Base-by-base conservation (phyloP, 169 alveolate species). In the Pseudocohnilembus persalinus region DNA sequence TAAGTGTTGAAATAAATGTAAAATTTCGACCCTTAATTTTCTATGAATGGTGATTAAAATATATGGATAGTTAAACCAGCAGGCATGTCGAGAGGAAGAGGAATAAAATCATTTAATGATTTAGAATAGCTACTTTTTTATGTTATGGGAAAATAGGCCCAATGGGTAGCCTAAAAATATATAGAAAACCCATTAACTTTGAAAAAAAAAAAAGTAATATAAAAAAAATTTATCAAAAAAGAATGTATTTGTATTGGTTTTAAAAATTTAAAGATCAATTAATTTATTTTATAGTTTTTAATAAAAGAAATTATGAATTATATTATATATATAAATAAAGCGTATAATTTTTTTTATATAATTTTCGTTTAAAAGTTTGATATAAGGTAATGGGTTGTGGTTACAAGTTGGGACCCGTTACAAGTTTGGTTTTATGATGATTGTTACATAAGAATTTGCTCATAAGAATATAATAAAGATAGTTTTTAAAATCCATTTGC, bases 11-110 rank as follows among this genome's bases (percentile, higher is more conserved):
- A 64, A 32, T 28, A 68, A 33, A 34, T 87, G 28, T 76, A 68
- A 74, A 65, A 81, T n/a, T 74, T 78, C 34, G 88, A 31, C 65
- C 92, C 89, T 16, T 82, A 93, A 81, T 94, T 82, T 81, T 78
- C 84, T 31, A 63, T 94, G 32, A 84, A 89, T 32, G 98, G 98
- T 33, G 73, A 79, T 25, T 88, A 90, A 74, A 96, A 96, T 83
- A 82, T 93, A 32, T 96, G 98, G 97, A 94, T 96, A 76, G 96
- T 94, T 26, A 96, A 96, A 78, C 97, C 98, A 15, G 94, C 96
- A 49, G 96, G 96, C 31, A 74, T 92, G 31, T 89, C 95, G 25
- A 82, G 97, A 64, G 97, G 97, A 32, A 84, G 97, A 81, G 97
- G 97, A 34, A 94, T 93, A 20, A 81, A 33, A 31, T 91, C 95